Conservation (phyloP, 495 filamentous ascomycete genomes). For the Hypoxylon perforatum region DNA sequence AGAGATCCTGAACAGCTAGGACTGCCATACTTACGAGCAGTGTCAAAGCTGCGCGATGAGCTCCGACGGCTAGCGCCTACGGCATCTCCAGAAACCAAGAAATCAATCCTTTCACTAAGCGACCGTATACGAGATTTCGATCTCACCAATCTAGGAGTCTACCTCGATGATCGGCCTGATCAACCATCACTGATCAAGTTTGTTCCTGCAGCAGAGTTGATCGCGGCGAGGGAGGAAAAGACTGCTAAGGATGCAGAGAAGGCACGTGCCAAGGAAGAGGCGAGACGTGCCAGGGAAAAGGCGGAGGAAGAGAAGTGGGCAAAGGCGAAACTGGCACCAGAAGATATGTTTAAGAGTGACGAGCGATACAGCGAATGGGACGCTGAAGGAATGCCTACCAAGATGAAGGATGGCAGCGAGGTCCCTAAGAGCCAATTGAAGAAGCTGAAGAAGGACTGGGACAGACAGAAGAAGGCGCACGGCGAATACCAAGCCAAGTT, state of each 20-base stretch:
- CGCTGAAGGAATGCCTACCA: conserved; percentile 83
- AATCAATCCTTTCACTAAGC: conserved; percentile 73
- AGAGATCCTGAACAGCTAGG: conserved; percentile 62
- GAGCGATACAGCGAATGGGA: conserved; percentile 85
- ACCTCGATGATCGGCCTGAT: conserved; percentile 82
- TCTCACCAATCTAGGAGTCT: conserved; percentile 82
- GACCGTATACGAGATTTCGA: conserved; percentile 83
- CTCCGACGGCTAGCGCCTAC: conserved; percentile 69
- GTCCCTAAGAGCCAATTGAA: conserved; percentile 83
- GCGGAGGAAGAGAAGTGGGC: conserved; percentile 67
- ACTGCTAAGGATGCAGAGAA: conserved; percentile 65
- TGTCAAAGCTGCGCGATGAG: conserved; percentile 74
- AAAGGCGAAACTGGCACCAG: conserved; percentile 75
- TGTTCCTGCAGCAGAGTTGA: conserved; percentile 74
- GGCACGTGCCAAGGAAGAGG: conserved; percentile 68
- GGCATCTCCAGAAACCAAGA: conserved; percentile 63
- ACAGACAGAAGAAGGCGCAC: conserved; percentile 88
- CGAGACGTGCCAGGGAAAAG: conserved; percentile 66
- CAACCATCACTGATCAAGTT: conserved; percentile 84
- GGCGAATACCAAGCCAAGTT: conserved; percentile 68
- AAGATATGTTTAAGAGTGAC: conserved; percentile 78
- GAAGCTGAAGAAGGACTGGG: conserved; percentile 92
- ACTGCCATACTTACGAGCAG: conserved; percentile 71
- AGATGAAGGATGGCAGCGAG: conserved; percentile 78
- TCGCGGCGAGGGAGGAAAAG: conserved; percentile 78